Base-by-base conservation (phyloP, 2,329 filamentous ascomycete species). In the Hypoxylon sp. region DNA sequence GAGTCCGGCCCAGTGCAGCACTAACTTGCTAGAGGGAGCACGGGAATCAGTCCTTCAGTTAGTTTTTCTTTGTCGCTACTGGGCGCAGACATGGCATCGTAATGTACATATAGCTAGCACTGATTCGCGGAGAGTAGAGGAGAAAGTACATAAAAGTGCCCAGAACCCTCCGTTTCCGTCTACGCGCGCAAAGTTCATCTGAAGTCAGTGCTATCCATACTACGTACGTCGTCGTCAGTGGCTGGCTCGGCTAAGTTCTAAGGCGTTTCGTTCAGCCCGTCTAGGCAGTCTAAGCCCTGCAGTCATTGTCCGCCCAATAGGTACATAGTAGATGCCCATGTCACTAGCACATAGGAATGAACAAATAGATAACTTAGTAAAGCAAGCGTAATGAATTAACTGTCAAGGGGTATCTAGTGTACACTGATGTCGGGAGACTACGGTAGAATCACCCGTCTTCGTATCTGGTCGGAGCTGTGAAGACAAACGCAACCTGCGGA, bases 91-190 rank as follows among this genome's bases (percentile, higher is more conserved):
- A 61, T 64, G 55, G 63, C 59, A 66, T 63, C 12, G 36, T 42
- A 64, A 61, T 69, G 66, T 69, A 69, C 66, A 69, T 69, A 66
- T 66, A 66, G 51, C 60, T 66, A 66, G 55, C 60, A 68, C 59
- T 61, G 52, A 45, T 61, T 56, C 57, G 45, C 58, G 63, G 65
- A 55, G 58, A 55, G 58, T 65, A 64, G 61, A 54, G 50, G 16
- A 40, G 48, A 57, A 54, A 55, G 63, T 66, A 66, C 55, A 66
- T 64, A 68, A 64, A n/a, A 57, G 51, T 46, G 51, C 59, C 63
- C 48, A 56, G 52, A 64, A 54, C 32, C 38, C 38, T 18, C 16
- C 32, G 11, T 64, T 9, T 3, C 8, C 20, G 33, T 56, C 22
- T 40, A 22, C 11, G 16, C 32, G 24, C 7, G 2, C n/a, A n/a